Evolutionary conservation across 176 grass and related monocot genomes (phyloP), one percentile per base, ranked within the genome.

Genomic region (Oryza meridionalis): DNA sequence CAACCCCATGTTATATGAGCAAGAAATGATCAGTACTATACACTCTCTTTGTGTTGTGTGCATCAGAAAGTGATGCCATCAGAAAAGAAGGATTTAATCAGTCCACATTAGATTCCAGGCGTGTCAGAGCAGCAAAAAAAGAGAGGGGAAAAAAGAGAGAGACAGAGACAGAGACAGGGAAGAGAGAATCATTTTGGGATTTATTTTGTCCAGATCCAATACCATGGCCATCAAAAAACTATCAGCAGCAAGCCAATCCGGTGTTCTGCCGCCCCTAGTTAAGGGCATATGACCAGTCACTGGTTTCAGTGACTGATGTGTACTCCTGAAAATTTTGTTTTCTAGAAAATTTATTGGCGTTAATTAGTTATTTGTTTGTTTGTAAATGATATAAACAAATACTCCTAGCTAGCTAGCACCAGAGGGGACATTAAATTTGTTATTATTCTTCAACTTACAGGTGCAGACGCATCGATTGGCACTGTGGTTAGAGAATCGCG

Each of bases 231-330:
- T 61, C 33, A 77, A 24, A 44, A 59, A 33, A 37, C 3, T 58
- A 75, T 58, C 15, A 16, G 19, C 67, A 71, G 49, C 65, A 62
- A 15, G 32, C 65, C 74, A 78, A 85, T 85, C 75, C 75, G 25
- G 51, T 55, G 50, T 77, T 77, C 51, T 78, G 83, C 75, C 83
- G 83, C 83, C 83, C 83, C 75, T 78, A 63, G 75, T 78, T 78
- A 22, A 22, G 7, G 22, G 58, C 14, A 7, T 8, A 75, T 75
- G 16, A 29, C 51, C 37, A 5, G 38, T 22, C 35, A 61, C 65
- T 7, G 74, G 83, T 85, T 85, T 85, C 74, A 70, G 35, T 55
- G 17, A 24, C 35, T 84, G 55, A 19, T 42, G 19, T 51, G 43
- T 31, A 31, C 29, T 12, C 81, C 27, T 37, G 45, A 83, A 35